Percentiles rank a stretch among this genome's conserved stretches.
phyloP scores from a whole-genome alignment of 495 filamentous ascomycete genomes.

The Hyaloscypha hepaticicola region DNA sequence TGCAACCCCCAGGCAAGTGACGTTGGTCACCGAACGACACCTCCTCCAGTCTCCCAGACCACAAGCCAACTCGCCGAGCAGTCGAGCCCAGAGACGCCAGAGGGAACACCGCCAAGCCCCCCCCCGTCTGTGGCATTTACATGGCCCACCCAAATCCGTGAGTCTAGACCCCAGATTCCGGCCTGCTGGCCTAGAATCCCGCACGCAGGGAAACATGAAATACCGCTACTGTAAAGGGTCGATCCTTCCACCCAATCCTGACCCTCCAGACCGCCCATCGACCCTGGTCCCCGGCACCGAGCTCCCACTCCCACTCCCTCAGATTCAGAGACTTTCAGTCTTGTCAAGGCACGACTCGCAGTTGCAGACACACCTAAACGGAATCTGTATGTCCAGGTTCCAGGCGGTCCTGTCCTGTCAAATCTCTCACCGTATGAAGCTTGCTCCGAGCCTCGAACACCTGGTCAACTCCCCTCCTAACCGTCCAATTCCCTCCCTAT shows the following conservation, averaged over 20 bases:
- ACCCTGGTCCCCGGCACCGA: no score
- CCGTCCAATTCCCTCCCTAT: constrained; percentile 6
- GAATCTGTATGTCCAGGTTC: no score
- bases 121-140: neutral
- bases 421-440: neutral
- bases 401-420: no score
- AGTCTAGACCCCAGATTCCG: neutral
- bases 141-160: neutral
- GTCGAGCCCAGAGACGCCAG: neutral
- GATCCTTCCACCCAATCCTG: neutral
- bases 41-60: no score
- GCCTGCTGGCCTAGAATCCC: neutral
- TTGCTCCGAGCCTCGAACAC: neutral
- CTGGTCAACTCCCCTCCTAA: neutral
- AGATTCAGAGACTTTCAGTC: no score
- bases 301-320: no score
- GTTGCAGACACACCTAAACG: no score
- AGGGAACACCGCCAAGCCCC: neutral
- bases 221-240: neutral
- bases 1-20: neutral
- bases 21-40: neutral
- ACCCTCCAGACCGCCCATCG: neutral
- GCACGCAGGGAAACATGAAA: neutral
- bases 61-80: no score
- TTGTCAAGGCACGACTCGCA: no score